Evolutionary conservation across 2,329 filamentous ascomycete genomes (phyloP), one percentile per base, ranked within the genome.

Genomic region (Pseudogymnoascus sp.): DNA sequence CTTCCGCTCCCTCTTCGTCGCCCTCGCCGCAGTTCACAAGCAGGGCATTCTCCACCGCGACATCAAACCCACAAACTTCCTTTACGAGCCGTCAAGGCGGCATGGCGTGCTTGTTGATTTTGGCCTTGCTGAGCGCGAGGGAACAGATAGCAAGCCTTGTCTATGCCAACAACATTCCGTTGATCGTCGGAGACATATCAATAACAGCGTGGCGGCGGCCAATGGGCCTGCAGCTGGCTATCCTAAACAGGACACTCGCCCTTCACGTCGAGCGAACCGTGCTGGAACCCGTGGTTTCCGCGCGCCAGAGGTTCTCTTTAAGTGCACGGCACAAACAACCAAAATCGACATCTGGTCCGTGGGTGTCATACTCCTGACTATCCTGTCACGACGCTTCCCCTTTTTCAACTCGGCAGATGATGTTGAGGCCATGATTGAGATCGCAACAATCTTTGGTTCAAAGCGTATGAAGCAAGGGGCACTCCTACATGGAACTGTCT

Each of bases 401-500:
- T 99, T 99, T 77, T 99, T 99, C 81, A 97, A 99, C 77, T 96
- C 91, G 54, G 89, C 92, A n/a, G 95, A 99, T 74, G 95, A 99
- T 71, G 89, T 99, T 59, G 95, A 99, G 73, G 95, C 95, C 61
- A 89, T 97, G 83, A 93, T 99, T 69, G 95, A 99, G 76, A 96
- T 99, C 68, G 90, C 93, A 37, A 96, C 91, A 64, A 96, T 99
- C 66, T 97, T 97, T 74, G 95, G 95, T 60, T 82, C 83, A 45
- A 87, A 84, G 72, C 86, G 87, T 64, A 97, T 99, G 93, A 90
- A 88, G 72, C 80, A 84, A 36, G 90, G 89, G 2, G 91, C 91
- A 0, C 79, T 91, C 16, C 80, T 96, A 61, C 95, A 99, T 72
- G 95, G 95, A 1, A 90, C 93, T 71, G 86, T 96, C 64, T 91